phyloP scores from a whole-genome alignment of 129 eudicot species.

The Helianthus tuberosus region DNA sequence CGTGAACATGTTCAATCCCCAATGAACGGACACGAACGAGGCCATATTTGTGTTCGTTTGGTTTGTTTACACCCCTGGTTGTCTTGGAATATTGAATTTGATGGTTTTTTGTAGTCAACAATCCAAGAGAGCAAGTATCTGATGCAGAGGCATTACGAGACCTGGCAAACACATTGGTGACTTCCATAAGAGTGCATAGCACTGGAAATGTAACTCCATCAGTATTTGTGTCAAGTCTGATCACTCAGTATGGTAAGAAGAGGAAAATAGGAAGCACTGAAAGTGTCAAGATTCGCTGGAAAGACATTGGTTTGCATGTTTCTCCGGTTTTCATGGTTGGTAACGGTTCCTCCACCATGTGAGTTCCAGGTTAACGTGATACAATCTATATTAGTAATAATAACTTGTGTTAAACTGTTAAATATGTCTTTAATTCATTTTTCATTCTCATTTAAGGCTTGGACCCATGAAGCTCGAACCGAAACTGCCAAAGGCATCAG shows the following conservation, averaged over 20 bases:
- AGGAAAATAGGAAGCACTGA: neutral
- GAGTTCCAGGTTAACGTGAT: conserved; percentile 19
- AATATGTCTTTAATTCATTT: neutral
- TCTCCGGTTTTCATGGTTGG: conserved; percentile 43
- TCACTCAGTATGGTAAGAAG: conserved; percentile 28
- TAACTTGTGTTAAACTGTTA: neutral
- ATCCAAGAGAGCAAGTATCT: conserved; percentile 64
- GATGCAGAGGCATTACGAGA: conserved; percentile 65
- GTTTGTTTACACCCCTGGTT: too few species aligned
- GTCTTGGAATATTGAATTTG: neutral
- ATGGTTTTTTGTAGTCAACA: conserved; percentile 34
- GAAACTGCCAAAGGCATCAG: conserved; percentile 32
- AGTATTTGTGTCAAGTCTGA: conserved; percentile 46
- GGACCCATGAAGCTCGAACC: conserved; percentile 44
- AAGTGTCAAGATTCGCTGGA: conserved; percentile 40
- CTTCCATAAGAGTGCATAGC: conserved; percentile 38
- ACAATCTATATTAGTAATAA: too few species aligned
- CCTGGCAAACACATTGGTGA: conserved; percentile 37
- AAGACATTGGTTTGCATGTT: conserved; percentile 44
- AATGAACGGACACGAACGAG: too few species aligned
- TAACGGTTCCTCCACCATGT: conserved; percentile 54
- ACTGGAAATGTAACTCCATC: conserved; percentile 48
- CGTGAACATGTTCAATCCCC: too few species aligned
- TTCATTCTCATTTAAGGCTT: conserved; percentile 40
- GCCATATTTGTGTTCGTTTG: too few species aligned